These are phyloP conservation scores for Monosporascus cannonballus DNA, from an alignment of 2,329 filamentous ascomycete genomes.

Conservation along the genomic window DNA sequence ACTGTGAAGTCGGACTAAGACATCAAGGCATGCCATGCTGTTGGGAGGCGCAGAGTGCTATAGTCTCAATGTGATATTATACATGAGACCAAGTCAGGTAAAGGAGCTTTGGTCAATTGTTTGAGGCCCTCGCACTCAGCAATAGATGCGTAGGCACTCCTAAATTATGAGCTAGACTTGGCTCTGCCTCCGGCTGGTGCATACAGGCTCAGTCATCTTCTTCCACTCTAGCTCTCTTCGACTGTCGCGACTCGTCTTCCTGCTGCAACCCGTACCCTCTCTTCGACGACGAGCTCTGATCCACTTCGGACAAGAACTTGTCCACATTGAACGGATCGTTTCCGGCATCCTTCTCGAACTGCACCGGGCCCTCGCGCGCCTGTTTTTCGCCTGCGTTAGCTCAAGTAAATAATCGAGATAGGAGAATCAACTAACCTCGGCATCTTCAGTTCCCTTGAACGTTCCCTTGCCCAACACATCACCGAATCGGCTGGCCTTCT, in stretches of 20 bases:
- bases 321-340: conserved; percentile 89
- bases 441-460: conserved; percentile 80
- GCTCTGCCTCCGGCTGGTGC: too few relatives aligned
- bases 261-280: conserved; percentile 74
- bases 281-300: conserved; percentile 54
- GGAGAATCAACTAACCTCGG: conserved; percentile 53
- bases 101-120: too few relatives aligned
- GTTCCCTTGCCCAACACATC: conserved; percentile 86
- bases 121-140: too few relatives aligned
- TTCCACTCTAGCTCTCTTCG: conserved; percentile 74
- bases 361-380: conserved; percentile 83
- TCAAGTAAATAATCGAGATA: conserved; percentile 4
- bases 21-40: too few relatives aligned
- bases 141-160: too few relatives aligned
- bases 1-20: too few relatives aligned
- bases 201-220: conserved; percentile 48
- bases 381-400: conserved; percentile 31
- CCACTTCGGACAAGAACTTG: conserved; percentile 81
- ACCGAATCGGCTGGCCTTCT: conserved; percentile 74
- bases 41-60: too few relatives aligned
- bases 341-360: conserved; percentile 82
- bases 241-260: conserved; percentile 51
- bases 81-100: too few relatives aligned
- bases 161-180: too few relatives aligned
- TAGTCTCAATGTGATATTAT: too few relatives aligned